phyloP scores from a whole-genome alignment of 768 basidiomycete genomes.

The Scleroderma bovista region DNA sequence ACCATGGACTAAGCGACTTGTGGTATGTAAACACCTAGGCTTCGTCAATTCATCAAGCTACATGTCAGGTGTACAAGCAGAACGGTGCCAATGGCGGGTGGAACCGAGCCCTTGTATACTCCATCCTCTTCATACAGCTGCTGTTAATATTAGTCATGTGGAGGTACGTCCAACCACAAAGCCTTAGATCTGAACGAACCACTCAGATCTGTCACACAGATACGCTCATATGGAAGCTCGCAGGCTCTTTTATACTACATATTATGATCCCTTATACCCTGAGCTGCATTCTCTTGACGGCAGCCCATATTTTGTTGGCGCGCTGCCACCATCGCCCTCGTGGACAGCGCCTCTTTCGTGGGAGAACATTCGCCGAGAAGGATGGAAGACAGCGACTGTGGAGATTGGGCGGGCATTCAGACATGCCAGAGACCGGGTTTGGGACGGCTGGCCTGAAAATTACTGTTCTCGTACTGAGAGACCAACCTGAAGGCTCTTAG shows the following conservation, averaged over 20 bases:
- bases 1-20: slow-evolving; percentile 32
- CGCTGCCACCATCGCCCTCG: slow-evolving; percentile 31
- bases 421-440: slow-evolving; percentile 35
- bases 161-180: slow-evolving; percentile 37
- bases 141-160: slow-evolving; percentile 49
- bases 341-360: slow-evolving; percentile 35
- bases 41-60: slow-evolving; percentile 2
- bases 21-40: slow-evolving; percentile 29
- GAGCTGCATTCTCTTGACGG: slow-evolving; percentile 53
- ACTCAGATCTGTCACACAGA: slow-evolving; percentile 22
- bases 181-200: neutral
- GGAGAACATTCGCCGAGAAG: slow-evolving; percentile 35
- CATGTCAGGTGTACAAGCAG: slow-evolving; percentile 13
- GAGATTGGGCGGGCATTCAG: slow-evolving; percentile 36
- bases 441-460: slow-evolving; percentile 40
- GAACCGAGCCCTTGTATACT: slow-evolving; percentile 31
- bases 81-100: slow-evolving; percentile 13
- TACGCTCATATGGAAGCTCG: slow-evolving; percentile 45
- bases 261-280: slow-evolving; percentile 75
- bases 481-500: neutral
- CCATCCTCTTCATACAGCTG: slow-evolving; percentile 39
- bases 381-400: slow-evolving; percentile 33
- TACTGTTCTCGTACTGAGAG: slow-evolving; percentile 16
- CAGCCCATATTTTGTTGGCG: slow-evolving; percentile 20
- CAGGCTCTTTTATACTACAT: slow-evolving; percentile 63